Evolutionary conservation across 1,139 yeast species (phyloP), one percentile per base, ranked within the genome.

Genomic region (Geotrichum histeridarum): DNA sequence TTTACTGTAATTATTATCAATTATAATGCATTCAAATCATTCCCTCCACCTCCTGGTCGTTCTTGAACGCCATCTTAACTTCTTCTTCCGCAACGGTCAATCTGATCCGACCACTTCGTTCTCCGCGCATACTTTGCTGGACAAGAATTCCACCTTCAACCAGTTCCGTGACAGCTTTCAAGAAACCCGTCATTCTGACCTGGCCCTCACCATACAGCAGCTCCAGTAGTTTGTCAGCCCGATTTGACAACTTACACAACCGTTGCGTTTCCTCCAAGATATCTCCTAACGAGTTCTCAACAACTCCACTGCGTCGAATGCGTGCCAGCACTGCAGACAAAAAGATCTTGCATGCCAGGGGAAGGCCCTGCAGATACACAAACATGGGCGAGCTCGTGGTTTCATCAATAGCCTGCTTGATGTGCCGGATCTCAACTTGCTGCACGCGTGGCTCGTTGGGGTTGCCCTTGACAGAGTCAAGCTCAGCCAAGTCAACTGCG

Each of bases 401-500:
- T 68, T 89, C 97, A 59, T 80, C 79, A 39, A 89, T 83, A 0
- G 98, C 98, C 60, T 77, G 79, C 64, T 83, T 80, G 36, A 90
- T 81, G 67, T 86, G 95, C 12, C 75, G 74, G 35, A 88, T 84
- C 38, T 80, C 80, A 6, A 90, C 93, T 60, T 78, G 51, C 11
- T 73, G 73, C 4, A 69, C 71, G 17, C 50, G 56, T 22, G 27
- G 27, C 4, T 56, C 61, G 11, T 56, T 56, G 8, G 17, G 41
- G 38, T 60, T 55, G 1, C 37, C 52, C 36, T 44, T 30, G 12
- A 15, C 64, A 59, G 70, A 62, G 55, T 61, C 61, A 7, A 55
- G 52, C 64, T 87, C 95, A 0, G 97, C 96, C 41, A 91, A 75
- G 66, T 90, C 97, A 7, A 91, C 87, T 0, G 98, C 97, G 57